Conservation (phyloP, 164 flowering plant species). For the Annona squamosa region DNA sequence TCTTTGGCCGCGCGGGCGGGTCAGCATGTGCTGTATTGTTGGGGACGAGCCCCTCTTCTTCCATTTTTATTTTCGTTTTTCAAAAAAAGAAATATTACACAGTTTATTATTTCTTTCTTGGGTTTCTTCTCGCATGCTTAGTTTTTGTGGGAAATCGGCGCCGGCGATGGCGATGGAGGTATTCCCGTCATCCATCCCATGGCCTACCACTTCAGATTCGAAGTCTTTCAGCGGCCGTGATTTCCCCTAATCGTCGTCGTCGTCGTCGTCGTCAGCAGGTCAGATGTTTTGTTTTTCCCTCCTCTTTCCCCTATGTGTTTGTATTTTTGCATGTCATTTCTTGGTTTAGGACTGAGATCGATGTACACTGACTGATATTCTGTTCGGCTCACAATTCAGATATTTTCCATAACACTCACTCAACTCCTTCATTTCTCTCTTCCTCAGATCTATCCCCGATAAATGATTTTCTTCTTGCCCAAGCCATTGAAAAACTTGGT, state of each 20-base stretch:
- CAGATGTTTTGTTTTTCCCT: conserved; percentile 16
- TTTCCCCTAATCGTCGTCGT: conserved; percentile 3
- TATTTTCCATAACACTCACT: background rate
- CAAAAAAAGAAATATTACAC: no score
- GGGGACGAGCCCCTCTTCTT: no score
- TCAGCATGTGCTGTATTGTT: no score
- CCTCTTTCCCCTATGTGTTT: conserved; percentile 1
- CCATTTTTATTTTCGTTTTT: no score
- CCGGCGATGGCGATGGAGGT: conserved; percentile 22
- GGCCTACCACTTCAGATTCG: conserved; percentile 28
- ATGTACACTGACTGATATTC: background rate
- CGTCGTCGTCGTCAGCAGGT: no score
- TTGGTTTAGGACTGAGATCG: conserved; percentile 21
- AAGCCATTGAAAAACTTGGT: background rate
- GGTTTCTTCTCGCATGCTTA: background rate
- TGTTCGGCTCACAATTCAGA: background rate
- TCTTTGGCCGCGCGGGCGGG: no score
- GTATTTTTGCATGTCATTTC: conserved; percentile 8
- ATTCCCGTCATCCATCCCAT: conserved; percentile 12
- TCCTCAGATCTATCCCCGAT: background rate
- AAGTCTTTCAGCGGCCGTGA: conserved; percentile 10
- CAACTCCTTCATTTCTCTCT: background rate
- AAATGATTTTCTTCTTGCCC: conserved; percentile 5
- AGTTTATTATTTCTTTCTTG: no score
- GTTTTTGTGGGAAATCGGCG: conserved; percentile 26